A percentile compares a stretch with the other conserved stretches of the same genome.
phyloP scores from a whole-genome alignment of 2,329 filamentous ascomycete species.

The Pestalotiopsis sp. region DNA sequence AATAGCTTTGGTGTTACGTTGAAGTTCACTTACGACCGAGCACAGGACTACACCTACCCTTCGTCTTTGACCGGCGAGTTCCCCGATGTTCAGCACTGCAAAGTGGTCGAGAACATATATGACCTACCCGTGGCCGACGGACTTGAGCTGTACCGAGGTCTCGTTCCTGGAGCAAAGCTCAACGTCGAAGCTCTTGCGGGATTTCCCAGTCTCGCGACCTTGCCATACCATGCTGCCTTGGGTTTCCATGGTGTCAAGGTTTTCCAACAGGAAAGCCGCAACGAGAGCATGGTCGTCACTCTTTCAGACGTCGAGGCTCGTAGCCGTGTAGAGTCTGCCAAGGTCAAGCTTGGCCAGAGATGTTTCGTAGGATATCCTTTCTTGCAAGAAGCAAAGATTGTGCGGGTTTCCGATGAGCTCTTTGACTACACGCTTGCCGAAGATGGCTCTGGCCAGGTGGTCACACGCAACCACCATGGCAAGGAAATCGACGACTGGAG shows the following conservation, averaged over 20 bases:
- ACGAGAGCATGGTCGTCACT: constrained; percentile 94
- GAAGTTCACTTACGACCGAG: constrained; percentile 85
- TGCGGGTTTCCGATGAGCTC: constrained; percentile 87
- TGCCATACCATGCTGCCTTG: constrained; percentile 80
- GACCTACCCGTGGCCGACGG: constrained; percentile 93
- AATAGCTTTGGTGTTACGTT: constrained; percentile 92
- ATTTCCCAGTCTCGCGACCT: constrained; percentile 85
- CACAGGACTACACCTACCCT: constrained; percentile 80
- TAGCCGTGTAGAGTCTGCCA: constrained; percentile 72
- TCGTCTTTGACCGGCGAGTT: constrained; percentile 90
- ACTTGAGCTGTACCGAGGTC: constrained; percentile 78
- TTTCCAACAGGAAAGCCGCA: constrained; percentile 93
- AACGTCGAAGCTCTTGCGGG: constrained; percentile 85
- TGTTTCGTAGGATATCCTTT: constrained; percentile 96
- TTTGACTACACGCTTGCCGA: constrained; percentile 81
- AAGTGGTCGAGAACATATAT: constrained; percentile 94
- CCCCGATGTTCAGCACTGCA: constrained; percentile 83
- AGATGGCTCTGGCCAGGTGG: constrained; percentile 61
- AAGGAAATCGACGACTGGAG: constrained; percentile 81
- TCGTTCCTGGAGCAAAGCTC: constrained; percentile 82
- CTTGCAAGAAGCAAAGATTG: constrained; percentile 88
- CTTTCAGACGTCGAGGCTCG: constrained; percentile 74
- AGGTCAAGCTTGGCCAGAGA: constrained; percentile 78
- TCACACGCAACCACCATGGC: constrained; percentile 71
- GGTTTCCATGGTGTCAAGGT: constrained; percentile 91